These are phyloP conservation scores for Combretum micranthum DNA, from an alignment of 345 rosid species.

Conservation along the genomic window DNA sequence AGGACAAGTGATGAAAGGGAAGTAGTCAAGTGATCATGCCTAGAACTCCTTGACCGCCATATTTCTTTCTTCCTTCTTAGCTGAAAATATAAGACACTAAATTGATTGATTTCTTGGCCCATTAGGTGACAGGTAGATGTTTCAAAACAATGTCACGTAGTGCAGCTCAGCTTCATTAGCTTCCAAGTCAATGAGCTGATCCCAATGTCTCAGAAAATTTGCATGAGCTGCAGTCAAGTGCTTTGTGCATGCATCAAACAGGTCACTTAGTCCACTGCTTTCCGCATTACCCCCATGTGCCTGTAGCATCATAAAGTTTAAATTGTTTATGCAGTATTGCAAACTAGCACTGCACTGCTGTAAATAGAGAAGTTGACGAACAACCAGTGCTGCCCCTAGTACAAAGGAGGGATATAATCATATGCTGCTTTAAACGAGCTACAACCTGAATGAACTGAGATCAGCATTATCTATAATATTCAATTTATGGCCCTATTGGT, in stretches of 20 bases:
- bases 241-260: constrained; percentile 57
- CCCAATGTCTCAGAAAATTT: constrained; percentile 70
- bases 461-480: too few relatives aligned
- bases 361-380: too few relatives aligned
- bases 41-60: constrained; percentile 41
- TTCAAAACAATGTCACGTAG: not conserved
- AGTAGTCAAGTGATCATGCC: constrained; percentile 30
- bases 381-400: too few relatives aligned
- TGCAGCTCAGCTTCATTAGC: constrained; percentile 80
- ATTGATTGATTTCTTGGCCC: not conserved
- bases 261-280: constrained; percentile 74
- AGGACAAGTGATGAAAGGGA: constrained; percentile 74
- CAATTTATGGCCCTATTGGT: too few relatives aligned
- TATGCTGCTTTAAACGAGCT: too few relatives aligned
- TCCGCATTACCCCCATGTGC: constrained; percentile 78
- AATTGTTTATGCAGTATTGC: constrained; percentile 4
- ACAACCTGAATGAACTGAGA: too few relatives aligned
- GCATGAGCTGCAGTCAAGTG: constrained; percentile 65
- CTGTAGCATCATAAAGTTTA: constrained; percentile 35
- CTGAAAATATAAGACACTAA: constrained; percentile 31
- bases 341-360: not conserved
- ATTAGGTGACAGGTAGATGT: not conserved
- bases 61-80: constrained; percentile 42
- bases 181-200: constrained; percentile 78
- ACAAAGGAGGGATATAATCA: too few relatives aligned